Evolutionary conservation across 1,139 yeast genomes (phyloP), one percentile per base, ranked within the genome.

Genomic region (Magnusiomyces starmeri): DNA sequence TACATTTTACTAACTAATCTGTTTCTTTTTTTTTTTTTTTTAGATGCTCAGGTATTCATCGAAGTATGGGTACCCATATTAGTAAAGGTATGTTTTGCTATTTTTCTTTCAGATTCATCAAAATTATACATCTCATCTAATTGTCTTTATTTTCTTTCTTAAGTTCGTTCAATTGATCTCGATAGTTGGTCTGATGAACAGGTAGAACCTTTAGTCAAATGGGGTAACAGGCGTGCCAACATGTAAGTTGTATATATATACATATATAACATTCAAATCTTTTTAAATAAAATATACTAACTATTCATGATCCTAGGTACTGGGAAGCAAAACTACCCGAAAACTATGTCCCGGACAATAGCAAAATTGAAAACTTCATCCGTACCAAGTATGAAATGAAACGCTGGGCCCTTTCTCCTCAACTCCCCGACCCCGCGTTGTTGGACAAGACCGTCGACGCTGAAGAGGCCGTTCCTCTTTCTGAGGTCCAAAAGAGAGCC

Each of bases 141-240:
- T 7, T 35, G 41, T 7, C 41, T 35, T 16, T 7, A 14, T 14
- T 35, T 39, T 4, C 16, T 20, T 22, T 46, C n/a, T 37, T 32
- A 43, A 56, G 72, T 69, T 48, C 59, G 71, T 43, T 85, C 95
- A 4, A 94, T 92, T 46, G 98, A 92, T 71, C 76, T 92, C 64
- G 97, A 92, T 67, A 85, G 95, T 1, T 92, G 98, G 98, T 86
- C 95, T 10, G 96, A 89, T 61, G 95, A 86, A 63, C 97, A 92
- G 68, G 80, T 88, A 42, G 83, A 79, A 56, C 81, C 80, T 60
- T 83, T 92, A 83, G 81, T 88, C 43, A 73, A 78, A 61, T 87
- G 96, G 95, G 96, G 96, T 3, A 92, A 90, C 65, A 76, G 71
- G 46, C 78, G 79, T 59, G 90, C 94, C 35, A 92, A 92, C 65